Evolutionary conservation across 2,329 filamentous ascomycete species (phyloP).

Genomic region (Pseudonectria foliicola): DNA sequence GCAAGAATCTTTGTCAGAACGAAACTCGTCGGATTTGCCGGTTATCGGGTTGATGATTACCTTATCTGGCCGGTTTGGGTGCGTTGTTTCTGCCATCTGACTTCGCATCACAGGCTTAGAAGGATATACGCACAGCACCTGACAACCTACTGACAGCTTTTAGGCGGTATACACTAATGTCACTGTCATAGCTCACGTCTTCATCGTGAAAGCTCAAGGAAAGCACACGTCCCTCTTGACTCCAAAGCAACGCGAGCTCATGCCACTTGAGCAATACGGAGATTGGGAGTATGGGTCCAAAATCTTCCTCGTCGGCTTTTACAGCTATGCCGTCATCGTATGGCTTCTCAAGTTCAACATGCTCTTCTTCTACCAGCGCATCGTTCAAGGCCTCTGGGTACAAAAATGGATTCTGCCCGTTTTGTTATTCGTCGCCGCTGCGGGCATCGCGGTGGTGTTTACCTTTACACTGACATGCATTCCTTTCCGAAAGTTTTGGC

Average conservation of each 20-base stretch:
- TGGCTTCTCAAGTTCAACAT: constrained; percentile 36
- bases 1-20: constrained; percentile 26
- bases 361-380: constrained; percentile 31
- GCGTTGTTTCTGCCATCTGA: too few relatives aligned
- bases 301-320: constrained; percentile 28
- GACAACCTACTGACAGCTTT: not conserved
- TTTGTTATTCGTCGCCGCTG: constrained; percentile 23
- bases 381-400: constrained; percentile 28
- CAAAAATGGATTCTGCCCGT: constrained; percentile 29
- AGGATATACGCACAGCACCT: too few relatives aligned
- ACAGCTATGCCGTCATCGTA: constrained; percentile 28
- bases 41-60: constrained; percentile 29
- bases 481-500: constrained; percentile 28
- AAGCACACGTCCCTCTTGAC: constrained; percentile 24
- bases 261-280: constrained; percentile 20
- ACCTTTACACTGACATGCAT: constrained; percentile 25
- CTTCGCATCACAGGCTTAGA: too few relatives aligned
- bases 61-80: constrained; percentile 11
- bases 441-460: constrained; percentile 19
- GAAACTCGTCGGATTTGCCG: constrained; percentile 24
- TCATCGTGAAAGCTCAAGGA: constrained; percentile 22
- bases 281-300: constrained; percentile 27
- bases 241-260: constrained; percentile 22
- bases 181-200: constrained; percentile 17
- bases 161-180: constrained; percentile 14